Evolutionary conservation across 2,329 filamentous ascomycete species (phyloP).

Genomic region (Talaromyces atroroseus): DNA sequence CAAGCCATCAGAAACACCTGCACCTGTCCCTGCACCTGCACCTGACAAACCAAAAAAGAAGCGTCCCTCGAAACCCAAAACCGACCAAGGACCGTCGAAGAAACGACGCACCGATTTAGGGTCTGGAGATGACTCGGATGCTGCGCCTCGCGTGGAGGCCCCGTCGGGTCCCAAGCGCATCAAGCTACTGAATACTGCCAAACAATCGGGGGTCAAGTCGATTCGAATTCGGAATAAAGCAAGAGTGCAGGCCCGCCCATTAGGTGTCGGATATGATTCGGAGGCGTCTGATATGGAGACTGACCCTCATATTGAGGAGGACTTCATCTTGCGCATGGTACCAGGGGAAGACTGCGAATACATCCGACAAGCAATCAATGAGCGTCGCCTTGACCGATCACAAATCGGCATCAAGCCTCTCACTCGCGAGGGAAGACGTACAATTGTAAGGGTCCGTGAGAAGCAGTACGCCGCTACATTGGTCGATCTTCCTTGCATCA

Average conservation of each 20-base stretch:
- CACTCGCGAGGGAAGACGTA: slow-evolving; percentile 61
- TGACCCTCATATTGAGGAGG: slow-evolving; percentile 83
- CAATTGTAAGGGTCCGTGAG: slow-evolving; percentile 63
- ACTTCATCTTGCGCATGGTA: slow-evolving; percentile 82
- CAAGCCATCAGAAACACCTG: slow-evolving; percentile 25
- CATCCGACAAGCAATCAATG: slow-evolving; percentile 66
- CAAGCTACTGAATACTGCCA: slow-evolving; percentile 33
- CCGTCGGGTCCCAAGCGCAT: slow-evolving; percentile 31
- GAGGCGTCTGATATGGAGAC: slow-evolving; percentile 85
- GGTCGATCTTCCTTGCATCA: slow-evolving; percentile 79
- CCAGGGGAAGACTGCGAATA: slow-evolving; percentile 83
- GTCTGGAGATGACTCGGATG: slow-evolving; percentile 21
- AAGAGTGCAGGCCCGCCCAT: slow-evolving; percentile 62
- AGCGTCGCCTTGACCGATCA: slow-evolving; percentile 72
- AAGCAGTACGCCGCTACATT: slow-evolving; percentile 70
- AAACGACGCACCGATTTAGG: slow-evolving; percentile 33
- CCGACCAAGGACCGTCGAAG: slow-evolving; percentile 22
- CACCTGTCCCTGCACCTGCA: slow-evolving; percentile 16
- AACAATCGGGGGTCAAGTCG: slow-evolving; percentile 36
- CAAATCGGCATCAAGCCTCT: slow-evolving; percentile 79
- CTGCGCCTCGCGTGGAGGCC: slow-evolving; percentile 4
- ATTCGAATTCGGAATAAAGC: slow-evolving; percentile 62
- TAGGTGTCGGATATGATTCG: slow-evolving; percentile 91
- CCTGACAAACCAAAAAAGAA: slow-evolving; percentile 29
- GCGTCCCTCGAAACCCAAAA: slow-evolving; percentile 19